Percentiles rank a stretch among this genome's conserved stretches.
These are phyloP conservation scores for Colletotrichum gloeosporioides DNA, from an alignment of 2,329 filamentous ascomycete genomes.

Conservation along the genomic window DNA sequence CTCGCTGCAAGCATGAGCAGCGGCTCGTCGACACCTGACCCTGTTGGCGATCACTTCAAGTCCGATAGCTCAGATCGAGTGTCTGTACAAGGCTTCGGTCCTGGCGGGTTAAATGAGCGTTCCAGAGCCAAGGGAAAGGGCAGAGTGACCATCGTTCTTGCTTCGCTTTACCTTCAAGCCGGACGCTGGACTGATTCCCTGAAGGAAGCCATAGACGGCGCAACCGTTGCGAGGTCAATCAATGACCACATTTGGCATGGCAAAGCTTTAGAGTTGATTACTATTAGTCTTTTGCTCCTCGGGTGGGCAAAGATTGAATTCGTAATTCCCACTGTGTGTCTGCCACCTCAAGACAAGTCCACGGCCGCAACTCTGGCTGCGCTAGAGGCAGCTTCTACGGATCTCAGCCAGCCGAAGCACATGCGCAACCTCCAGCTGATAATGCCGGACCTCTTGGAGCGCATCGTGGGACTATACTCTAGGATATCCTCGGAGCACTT, in stretches of 20 bases:
- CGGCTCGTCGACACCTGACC: constrained; percentile 47
- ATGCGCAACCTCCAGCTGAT: constrained; percentile 61
- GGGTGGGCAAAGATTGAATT: constrained; percentile 88
- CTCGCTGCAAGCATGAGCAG: constrained; percentile 40
- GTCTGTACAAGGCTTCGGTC: constrained; percentile 74
- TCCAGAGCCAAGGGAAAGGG: constrained; percentile 83
- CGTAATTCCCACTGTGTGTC: constrained; percentile 67
- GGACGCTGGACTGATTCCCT: constrained; percentile 91
- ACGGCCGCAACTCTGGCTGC: constrained; percentile 21
- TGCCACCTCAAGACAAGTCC: constrained; percentile 54
- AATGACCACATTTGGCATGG: constrained; percentile 98
- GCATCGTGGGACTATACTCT: constrained; percentile 76
- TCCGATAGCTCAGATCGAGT: constrained; percentile 61
- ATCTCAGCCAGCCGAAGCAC: constrained; percentile 55
- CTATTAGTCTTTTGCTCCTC: constrained; percentile 82
- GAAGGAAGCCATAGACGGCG: constrained; percentile 82
- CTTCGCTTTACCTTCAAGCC: constrained; percentile 85
- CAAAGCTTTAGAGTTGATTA: constrained; percentile 88
- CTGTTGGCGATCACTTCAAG: constrained; percentile 48
- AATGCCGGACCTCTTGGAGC: constrained; percentile 76
- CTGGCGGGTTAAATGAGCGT: constrained; percentile 74
- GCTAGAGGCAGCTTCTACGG: constrained; percentile 31
- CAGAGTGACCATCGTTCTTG: constrained; percentile 79
- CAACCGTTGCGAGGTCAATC: constrained; percentile 74
- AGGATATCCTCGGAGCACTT: constrained; percentile 73